Percentiles rank a stretch among this genome's conserved stretches.
Conservation (phyloP, 2,329 filamentous ascomycete genomes). For the Aspergillus amoenus region DNA sequence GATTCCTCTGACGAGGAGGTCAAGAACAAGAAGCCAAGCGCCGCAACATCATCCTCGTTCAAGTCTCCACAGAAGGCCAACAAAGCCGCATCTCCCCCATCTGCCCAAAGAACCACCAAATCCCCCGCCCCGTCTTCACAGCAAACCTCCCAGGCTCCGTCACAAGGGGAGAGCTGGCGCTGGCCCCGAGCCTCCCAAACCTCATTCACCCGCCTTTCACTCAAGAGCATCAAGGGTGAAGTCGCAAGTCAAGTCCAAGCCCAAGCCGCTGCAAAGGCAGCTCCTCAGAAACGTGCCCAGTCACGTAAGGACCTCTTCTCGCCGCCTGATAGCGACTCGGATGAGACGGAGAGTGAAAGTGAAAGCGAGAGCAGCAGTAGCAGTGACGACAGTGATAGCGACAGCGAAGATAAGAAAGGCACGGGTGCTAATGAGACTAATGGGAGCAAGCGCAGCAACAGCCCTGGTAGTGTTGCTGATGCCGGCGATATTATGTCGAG, state of each 20-base stretch:
- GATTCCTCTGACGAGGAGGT: slow-evolving; percentile 1
- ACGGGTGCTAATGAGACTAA: background rate
- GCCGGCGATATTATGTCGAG: slow-evolving; percentile 26
- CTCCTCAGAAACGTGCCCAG: background rate
- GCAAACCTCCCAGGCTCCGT: background rate
- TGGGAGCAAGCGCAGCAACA: background rate
- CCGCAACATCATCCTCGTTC: background rate
- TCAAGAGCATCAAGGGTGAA: background rate
- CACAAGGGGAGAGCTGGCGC: background rate
- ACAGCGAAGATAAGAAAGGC: slow-evolving; percentile 1
- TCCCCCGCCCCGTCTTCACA: slow-evolving; percentile 28
- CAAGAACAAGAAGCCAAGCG: background rate
- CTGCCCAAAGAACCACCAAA: slow-evolving; percentile 16
- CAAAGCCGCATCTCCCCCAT: background rate
- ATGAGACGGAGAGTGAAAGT: slow-evolving; percentile 16
- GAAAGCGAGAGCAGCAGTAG: slow-evolving; percentile 14
- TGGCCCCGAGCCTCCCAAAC: background rate
- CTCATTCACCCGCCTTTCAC: background rate
- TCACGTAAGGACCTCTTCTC: slow-evolving; percentile 4
- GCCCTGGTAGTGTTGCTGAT: slow-evolving; percentile 3
- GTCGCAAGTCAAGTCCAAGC: background rate
- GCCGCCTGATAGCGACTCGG: slow-evolving; percentile 19
- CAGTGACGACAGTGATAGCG: slow-evolving; percentile 13
- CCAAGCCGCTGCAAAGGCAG: background rate
- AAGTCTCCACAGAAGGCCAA: background rate